Percentiles rank a stretch among this genome's conserved stretches.
These are phyloP conservation scores for Cercophora samala DNA, from an alignment of 495 filamentous ascomycete genomes.

Conservation along the genomic window DNA sequence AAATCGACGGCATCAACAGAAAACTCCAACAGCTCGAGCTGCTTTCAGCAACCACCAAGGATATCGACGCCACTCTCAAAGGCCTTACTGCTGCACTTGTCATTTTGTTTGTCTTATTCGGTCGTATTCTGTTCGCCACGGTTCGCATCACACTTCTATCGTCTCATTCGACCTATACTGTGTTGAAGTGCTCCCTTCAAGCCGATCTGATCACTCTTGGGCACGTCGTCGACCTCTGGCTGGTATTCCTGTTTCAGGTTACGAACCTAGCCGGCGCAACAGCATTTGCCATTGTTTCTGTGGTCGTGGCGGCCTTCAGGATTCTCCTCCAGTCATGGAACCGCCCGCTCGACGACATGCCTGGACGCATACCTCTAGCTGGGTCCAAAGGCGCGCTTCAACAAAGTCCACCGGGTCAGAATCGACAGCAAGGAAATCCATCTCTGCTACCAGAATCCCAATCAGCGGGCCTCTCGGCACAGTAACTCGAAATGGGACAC, in stretches of 20 bases:
- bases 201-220: conserved; percentile 6
- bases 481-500: conserved; percentile 19
- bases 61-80: background rate
- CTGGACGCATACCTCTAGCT: background rate
- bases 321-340: conserved; percentile 6
- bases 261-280: background rate
- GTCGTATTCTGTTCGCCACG: background rate
- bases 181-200: background rate
- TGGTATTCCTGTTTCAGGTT: conserved; percentile 8
- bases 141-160: background rate
- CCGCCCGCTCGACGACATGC: conserved; percentile 1
- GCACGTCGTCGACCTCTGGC: conserved; percentile 6
- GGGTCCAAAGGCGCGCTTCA: background rate
- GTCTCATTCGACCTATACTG: background rate
- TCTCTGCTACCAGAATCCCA: conserved; percentile 6
- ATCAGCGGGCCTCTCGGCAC: conserved; percentile 20
- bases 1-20: background rate
- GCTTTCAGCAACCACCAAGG: background rate
- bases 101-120: background rate
- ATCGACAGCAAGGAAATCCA: background rate
- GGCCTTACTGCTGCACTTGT: background rate
- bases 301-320: background rate
- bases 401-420: background rate
- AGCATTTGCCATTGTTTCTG: background rate
- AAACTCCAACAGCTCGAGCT: background rate